Evolutionary conservation across 2,329 filamentous ascomycete genomes (phyloP).

Genomic region (Fusarium sp.): DNA sequence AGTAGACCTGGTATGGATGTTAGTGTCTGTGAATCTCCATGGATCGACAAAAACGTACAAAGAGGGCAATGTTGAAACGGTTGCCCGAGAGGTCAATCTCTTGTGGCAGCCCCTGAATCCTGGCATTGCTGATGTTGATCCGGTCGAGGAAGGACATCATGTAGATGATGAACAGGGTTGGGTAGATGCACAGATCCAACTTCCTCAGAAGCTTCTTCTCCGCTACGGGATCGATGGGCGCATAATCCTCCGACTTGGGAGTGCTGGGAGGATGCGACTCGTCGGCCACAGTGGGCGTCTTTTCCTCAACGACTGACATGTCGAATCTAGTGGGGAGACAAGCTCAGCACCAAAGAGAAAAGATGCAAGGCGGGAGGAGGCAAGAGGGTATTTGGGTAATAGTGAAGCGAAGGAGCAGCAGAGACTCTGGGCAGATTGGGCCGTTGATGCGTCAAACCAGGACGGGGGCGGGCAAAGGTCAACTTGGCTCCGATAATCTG

Average conservation of each 20-base stretch:
- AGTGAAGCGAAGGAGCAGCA: neutral
- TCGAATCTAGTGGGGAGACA: neutral
- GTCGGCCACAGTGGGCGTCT: constrained; percentile 20
- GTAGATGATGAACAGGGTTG: constrained; percentile 56
- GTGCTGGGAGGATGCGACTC: constrained; percentile 25
- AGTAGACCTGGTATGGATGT: constrained; percentile 43
- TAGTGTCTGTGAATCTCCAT: neutral
- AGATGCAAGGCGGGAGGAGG: neutral
- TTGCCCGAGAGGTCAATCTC: constrained; percentile 56
- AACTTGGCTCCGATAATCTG: constrained; percentile 9
- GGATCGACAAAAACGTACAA: constrained; percentile 32
- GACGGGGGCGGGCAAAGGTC: constrained; percentile 5
- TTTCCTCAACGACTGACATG: constrained; percentile 34
- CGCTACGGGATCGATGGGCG: constrained; percentile 46
- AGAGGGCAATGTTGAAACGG: constrained; percentile 58
- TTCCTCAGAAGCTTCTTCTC: constrained; percentile 54
- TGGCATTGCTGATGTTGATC: constrained; percentile 61
- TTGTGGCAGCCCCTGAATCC: constrained; percentile 55
- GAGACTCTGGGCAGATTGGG: neutral
- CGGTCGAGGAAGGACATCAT: constrained; percentile 58
- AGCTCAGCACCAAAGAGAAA: neutral
- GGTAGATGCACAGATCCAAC: constrained; percentile 55
- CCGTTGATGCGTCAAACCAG: constrained; percentile 3
- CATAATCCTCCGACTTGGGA: constrained; percentile 9
- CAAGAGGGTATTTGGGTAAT: neutral